Conservation (phyloP, 768 basidiomycete species). For the Trametes villosa region DNA sequence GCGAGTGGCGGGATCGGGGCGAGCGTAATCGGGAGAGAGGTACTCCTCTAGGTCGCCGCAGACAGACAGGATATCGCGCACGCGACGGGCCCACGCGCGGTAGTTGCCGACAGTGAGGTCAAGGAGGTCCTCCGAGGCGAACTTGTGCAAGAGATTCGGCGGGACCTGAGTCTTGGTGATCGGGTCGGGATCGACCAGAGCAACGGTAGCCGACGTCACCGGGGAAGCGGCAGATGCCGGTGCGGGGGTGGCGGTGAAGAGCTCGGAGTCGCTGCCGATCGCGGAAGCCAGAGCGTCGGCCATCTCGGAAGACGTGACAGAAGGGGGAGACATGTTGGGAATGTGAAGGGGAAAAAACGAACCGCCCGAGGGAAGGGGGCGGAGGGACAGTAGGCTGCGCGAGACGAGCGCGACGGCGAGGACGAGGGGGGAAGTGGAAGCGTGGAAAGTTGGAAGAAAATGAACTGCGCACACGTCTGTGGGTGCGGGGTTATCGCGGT, state of each 20-base stretch:
- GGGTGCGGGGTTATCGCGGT: background rate
- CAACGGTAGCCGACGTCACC: background rate
- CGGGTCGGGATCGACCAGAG: background rate
- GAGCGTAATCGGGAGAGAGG: background rate
- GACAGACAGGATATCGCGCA: background rate
- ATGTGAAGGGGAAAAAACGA: too few relatives aligned
- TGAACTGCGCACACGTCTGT: background rate
- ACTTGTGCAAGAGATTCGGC: background rate
- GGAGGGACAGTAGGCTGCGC: too few relatives aligned
- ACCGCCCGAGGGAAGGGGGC: too few relatives aligned
- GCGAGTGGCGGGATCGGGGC: background rate
- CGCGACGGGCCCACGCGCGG: background rate
- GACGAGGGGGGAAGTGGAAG: background rate
- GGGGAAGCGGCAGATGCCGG: background rate
- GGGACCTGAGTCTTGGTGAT: background rate
- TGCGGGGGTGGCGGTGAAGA: background rate
- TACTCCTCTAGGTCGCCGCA: background rate
- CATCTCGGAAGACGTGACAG: background rate
- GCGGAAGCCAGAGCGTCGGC: background rate
- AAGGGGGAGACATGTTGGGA: background rate
- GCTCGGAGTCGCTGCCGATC: background rate
- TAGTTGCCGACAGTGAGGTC: constrained; percentile 1
- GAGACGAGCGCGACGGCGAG: too few relatives aligned
- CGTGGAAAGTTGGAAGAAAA: background rate
- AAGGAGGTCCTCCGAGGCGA: background rate